phyloP scores from a whole-genome alignment of 257 asterid genomes.

The Schizonepeta tenuifolia region DNA sequence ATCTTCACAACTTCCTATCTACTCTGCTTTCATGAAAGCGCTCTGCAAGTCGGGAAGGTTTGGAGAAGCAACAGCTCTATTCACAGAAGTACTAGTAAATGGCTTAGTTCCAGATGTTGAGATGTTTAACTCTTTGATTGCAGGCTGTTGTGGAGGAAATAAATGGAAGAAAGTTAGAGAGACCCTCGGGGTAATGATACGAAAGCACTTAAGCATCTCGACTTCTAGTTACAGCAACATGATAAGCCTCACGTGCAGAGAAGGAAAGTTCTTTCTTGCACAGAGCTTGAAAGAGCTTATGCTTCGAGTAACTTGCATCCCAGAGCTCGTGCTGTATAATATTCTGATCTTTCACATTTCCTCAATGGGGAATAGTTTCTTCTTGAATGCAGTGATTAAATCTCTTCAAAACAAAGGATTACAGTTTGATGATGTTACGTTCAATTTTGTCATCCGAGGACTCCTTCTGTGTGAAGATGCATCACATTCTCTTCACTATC shows the following conservation, averaged over 20 bases:
- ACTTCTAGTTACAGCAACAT: slow-evolving; percentile 60
- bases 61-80: slow-evolving; percentile 53
- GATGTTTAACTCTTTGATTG: slow-evolving; percentile 47
- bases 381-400: slow-evolving; percentile 42
- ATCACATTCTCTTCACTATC: slow-evolving; percentile 44
- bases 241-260: slow-evolving; percentile 44
- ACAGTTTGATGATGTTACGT: slow-evolving; percentile 55
- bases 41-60: slow-evolving; percentile 47
- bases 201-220: slow-evolving; percentile 52
- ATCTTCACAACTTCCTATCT: slow-evolving; percentile 38
- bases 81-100: slow-evolving; percentile 44
- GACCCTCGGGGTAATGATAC: slow-evolving; percentile 55
- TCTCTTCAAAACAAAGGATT: slow-evolving; percentile 49
- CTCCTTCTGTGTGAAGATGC: slow-evolving; percentile 43
- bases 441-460: slow-evolving; percentile 61
- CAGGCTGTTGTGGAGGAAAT: slow-evolving; percentile 49
- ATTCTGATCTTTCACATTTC: slow-evolving; percentile 64
- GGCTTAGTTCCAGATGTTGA: slow-evolving; percentile 41
- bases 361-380: slow-evolving; percentile 32
- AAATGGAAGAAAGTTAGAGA: slow-evolving; percentile 49
- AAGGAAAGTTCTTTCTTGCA: slow-evolving; percentile 49
- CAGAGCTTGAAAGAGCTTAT: slow-evolving; percentile 55
- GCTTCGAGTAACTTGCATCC: slow-evolving; percentile 44
- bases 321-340: slow-evolving; percentile 49
- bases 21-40: slow-evolving; percentile 55